Evolutionary conservation across 208 protist species (phyloP).

Genomic region (Crithidia bombi): DNA sequence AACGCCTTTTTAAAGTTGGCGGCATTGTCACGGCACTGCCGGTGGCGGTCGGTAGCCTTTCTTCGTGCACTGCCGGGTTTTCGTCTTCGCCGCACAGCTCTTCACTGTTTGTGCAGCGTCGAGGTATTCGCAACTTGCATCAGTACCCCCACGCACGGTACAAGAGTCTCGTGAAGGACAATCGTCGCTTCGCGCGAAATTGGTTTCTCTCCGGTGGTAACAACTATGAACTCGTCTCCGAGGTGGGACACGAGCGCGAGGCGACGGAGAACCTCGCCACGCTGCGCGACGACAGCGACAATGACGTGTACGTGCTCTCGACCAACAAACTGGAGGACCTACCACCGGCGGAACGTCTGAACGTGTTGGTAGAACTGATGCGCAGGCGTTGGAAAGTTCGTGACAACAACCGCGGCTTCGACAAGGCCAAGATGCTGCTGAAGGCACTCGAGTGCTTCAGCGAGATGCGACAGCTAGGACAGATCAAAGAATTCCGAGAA

Average conservation of each 20-base stretch:
- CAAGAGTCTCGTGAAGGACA: constrained; percentile 89
- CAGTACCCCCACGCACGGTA: constrained; percentile 87
- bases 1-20: constrained; percentile 1
- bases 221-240: constrained; percentile 87
- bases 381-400: constrained; percentile 74
- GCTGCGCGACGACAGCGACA: constrained; percentile 74
- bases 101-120: constrained; percentile 48
- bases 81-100: neutral
- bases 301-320: constrained; percentile 75
- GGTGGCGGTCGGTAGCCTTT: neutral
- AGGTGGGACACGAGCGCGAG: constrained; percentile 85
- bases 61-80: neutral
- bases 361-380: constrained; percentile 79
- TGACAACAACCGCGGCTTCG: constrained; percentile 85
- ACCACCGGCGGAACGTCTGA: constrained; percentile 67
- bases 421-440: constrained; percentile 85
- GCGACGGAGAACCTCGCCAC: constrained; percentile 85
- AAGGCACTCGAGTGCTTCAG: constrained; percentile 90
- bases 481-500: constrained; percentile 66
- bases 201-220: constrained; percentile 86
- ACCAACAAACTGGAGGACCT: constrained; percentile 80
- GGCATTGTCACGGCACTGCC: neutral
- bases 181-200: constrained; percentile 71
- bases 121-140: constrained; percentile 84
- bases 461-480: constrained; percentile 71